Evolutionary conservation across 2,329 filamentous ascomycete genomes (phyloP), one percentile per base, ranked within the genome.

Genomic region (Arthrobotrys megalospora): DNA sequence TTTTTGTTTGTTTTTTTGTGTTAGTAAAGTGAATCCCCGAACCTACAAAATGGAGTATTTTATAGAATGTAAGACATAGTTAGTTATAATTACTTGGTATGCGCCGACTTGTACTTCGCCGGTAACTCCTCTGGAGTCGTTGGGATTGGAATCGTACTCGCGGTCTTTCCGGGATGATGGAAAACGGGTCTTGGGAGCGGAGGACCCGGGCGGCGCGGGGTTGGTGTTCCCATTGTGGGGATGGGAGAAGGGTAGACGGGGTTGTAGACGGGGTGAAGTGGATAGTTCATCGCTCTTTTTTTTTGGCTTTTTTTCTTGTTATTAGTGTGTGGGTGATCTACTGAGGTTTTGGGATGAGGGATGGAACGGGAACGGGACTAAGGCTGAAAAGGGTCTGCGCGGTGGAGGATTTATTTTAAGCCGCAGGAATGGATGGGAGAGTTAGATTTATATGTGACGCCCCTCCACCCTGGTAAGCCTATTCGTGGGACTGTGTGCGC

Each of bases 81-180:
- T n/a, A n/a, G n/a, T n/a, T n/a, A n/a, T n/a, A n/a, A n/a, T n/a
- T n/a, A 81, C 79, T 67, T 79, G 63, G 67, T 72, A 38, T 68
- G 67, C 5, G 81, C 80, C 16, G 79, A 65, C 47, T 71, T 80
- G 53, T 82, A 81, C 60, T 81, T 81, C 10, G 53, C 64, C 5
- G 80, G 81, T 6, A 82, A 62, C 43, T 81, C 76, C 10, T 69
- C 60, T 1, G 80, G 73, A 12, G 76, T 73, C 24, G 67, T 67
- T 10, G 78, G 80, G 32, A 73, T 73, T 3, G 80, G 76, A 19
- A 80, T 80, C 8, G 55, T 60, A 11, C 55, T 60, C 7, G 50
- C 21, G 2, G 43, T 19, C 32, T 50, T 50, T n/a, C 70, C 43
- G 19, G 28, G 36, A 16, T 53, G 16, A n/a, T 41, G 65, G 16